Conservation (phyloP, 164 flowering plant species). For the Cinnamomum chago region DNA sequence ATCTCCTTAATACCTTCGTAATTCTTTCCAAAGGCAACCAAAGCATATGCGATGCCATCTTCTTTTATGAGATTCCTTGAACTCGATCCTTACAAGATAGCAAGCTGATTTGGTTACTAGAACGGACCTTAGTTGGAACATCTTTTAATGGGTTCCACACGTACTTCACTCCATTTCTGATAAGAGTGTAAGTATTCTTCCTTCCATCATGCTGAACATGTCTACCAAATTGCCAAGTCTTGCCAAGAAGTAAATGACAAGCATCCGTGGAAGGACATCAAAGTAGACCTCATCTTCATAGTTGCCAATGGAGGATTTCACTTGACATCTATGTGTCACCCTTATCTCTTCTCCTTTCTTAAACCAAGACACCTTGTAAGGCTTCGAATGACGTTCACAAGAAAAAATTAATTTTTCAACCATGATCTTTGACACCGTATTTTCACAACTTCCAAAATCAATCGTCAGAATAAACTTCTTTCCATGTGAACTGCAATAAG, state of each 20-base stretch:
- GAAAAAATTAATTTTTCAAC: not conserved
- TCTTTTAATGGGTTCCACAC: not conserved
- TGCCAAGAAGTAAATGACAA: not conserved
- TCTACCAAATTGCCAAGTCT: not conserved
- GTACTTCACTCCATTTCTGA: not conserved
- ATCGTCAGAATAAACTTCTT: not conserved
- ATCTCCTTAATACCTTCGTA: not conserved
- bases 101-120: not conserved
- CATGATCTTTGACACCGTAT: not conserved
- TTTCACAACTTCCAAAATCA: not conserved
- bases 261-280: not conserved
- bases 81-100: not conserved
- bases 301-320: slow-evolving; percentile 13
- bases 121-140: not conserved
- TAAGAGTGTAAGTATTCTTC: not conserved
- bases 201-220: not conserved
- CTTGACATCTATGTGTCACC: not conserved
- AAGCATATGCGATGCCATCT: not conserved
- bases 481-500: not conserved
- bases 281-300: not conserved
- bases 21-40: not conserved
- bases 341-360: not conserved
- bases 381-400: not conserved
- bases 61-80: not conserved
- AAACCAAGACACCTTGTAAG: not conserved